Percentiles rank a stretch among this genome's conserved stretches.
These are phyloP conservation scores for Escovopsis sp. DNA, from an alignment of 2,329 filamentous ascomycete species.

Conservation along the genomic window DNA sequence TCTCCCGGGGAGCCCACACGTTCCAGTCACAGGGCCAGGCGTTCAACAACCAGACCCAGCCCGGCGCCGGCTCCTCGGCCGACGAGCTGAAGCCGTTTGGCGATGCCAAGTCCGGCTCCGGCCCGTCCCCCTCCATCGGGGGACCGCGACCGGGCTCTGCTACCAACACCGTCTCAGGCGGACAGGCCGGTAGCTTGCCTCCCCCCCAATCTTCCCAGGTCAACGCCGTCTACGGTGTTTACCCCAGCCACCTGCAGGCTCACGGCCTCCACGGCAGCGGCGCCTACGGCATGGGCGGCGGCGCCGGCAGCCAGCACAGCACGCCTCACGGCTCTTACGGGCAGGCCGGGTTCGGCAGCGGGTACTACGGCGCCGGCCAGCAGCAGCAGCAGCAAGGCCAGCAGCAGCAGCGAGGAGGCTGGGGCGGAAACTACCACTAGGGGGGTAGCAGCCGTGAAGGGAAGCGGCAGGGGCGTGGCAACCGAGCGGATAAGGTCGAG, in stretches of 20 bases:
- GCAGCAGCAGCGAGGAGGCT: constrained; percentile 32
- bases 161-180: constrained; percentile 35
- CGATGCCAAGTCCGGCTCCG: constrained; percentile 37
- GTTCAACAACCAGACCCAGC: constrained; percentile 37
- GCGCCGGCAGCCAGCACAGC: constrained; percentile 37
- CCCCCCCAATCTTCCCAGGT: constrained; percentile 42
- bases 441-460: constrained; percentile 18
- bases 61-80: constrained; percentile 23
- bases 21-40: constrained; percentile 42
- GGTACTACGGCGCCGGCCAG: constrained; percentile 31
- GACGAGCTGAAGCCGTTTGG: constrained; percentile 47
- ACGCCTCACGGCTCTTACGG: constrained; percentile 40
- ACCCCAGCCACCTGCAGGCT: constrained; percentile 39
- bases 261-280: constrained; percentile 39
- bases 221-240: constrained; percentile 36
- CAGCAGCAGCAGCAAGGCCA: constrained; percentile 21
- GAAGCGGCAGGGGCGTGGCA: constrained; percentile 9
- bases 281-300: constrained; percentile 37
- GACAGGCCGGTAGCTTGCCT: constrained; percentile 35
- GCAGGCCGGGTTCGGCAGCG: constrained; percentile 31
- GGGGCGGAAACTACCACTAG: constrained; percentile 46
- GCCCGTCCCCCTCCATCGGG: constrained; percentile 41
- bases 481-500: background rate
- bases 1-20: constrained; percentile 34
- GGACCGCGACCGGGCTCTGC: constrained; percentile 44